Percentiles rank a stretch among this genome's conserved stretches.
phyloP scores from a whole-genome alignment of 176 grass and related monocot species.

The Juncus effusus region DNA sequence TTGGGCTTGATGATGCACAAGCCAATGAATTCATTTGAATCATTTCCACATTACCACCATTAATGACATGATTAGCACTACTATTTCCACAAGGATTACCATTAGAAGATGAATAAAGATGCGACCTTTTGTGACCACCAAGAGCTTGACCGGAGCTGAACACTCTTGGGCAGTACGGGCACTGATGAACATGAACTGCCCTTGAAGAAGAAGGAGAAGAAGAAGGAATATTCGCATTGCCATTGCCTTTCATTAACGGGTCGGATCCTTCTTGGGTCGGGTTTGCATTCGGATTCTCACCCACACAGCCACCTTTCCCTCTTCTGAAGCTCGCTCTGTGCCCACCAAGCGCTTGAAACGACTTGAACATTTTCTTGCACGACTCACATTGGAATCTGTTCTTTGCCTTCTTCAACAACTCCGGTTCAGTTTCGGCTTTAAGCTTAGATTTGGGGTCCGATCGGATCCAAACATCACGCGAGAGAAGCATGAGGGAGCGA shows the following conservation, averaged over 20 bases:
- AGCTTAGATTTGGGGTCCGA: slow-evolving; percentile 24
- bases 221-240: slow-evolving; percentile 1
- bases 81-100: neutral
- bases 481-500: slow-evolving; percentile 85
- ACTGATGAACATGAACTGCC: slow-evolving; percentile 50
- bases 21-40: neutral
- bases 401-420: slow-evolving; percentile 9
- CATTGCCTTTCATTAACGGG: neutral
- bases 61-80: neutral
- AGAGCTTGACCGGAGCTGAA: slow-evolving; percentile 86
- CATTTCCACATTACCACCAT: neutral
- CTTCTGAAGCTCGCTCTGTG: slow-evolving; percentile 82
- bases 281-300: slow-evolving; percentile 1
- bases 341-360: slow-evolving; percentile 78
- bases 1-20: slow-evolving; percentile 2
- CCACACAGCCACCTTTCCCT: slow-evolving; percentile 51
- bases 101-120: slow-evolving; percentile 25
- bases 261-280: neutral
- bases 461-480: slow-evolving; percentile 65
- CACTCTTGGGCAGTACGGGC: slow-evolving; percentile 73
- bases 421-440: slow-evolving; percentile 6
- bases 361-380: slow-evolving; percentile 77
- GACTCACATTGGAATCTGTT: slow-evolving; percentile 53
- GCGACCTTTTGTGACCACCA: slow-evolving; percentile 81
- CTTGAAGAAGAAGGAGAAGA: neutral